Base-by-base conservation (phyloP, 2,329 filamentous ascomycete species). In the Claviceps lovelessii region DNA sequence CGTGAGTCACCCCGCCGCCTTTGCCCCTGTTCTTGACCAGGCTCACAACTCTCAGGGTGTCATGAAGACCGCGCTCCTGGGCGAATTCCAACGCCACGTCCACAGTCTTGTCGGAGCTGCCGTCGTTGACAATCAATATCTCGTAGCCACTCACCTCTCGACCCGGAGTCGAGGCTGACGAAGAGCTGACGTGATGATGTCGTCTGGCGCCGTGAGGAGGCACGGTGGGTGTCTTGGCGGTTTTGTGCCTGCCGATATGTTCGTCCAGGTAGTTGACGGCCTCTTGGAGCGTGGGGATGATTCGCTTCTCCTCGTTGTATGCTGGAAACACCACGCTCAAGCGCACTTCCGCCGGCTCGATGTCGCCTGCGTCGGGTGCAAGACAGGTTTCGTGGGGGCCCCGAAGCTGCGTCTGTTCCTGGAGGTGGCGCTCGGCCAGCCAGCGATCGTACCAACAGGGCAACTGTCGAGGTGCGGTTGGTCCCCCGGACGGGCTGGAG, bases 321-420 rank as follows among this genome's bases (percentile, higher is more conserved):
- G 93, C 93, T 0, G 93, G 93, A 47, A 98, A 85, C 0, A 98
- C 89, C 8, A 97, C 83, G 54, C 87, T 93, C 75, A 98, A 83
- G 66, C 86, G 86, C n/a, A 96, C 71, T 58, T 90, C 83, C 15
- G 90, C 80, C 2, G 84, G 77, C 59, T 90, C 85, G 54, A 94
- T 85, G 48, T 74, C 70, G 60, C 80, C 77, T 17, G 76, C 68
- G 59, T 81, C 74, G 44, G 69, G 68, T 4, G 69, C 65, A 48
- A 69, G 67, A 58, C 67, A 69, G 4, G 71, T 71, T 65, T 58
- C 71, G 64, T 58, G 71, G 62, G 62, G 63, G 57, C 2, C 1
- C 23, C 60, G 58, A 42, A 64, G 57, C 35, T 63, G 66, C 6
- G n/a, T 42, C 60, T 70, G 64, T 62, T 76, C 73, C 60, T 70